Percentiles rank a stretch among this genome's conserved stretches.
These are phyloP conservation scores for Fusarium sp. DNA, from an alignment of 2,329 filamentous ascomycete genomes.

Conservation along the genomic window DNA sequence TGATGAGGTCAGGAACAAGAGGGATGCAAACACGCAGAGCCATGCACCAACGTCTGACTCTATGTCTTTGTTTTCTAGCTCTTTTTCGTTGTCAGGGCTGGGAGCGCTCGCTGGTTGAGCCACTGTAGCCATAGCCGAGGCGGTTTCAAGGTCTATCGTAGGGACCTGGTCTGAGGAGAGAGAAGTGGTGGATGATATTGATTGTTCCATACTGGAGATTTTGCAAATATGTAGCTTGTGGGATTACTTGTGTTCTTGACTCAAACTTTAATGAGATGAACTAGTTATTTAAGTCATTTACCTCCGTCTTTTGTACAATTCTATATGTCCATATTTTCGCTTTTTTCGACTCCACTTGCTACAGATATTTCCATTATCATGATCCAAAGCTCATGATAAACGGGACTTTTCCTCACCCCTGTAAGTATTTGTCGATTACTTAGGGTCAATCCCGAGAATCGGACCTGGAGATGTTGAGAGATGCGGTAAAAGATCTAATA, in stretches of 20 bases:
- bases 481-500: slow-evolving; percentile 24
- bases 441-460: slow-evolving; percentile 16
- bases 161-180: not conserved
- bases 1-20: slow-evolving; percentile 38
- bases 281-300: no score
- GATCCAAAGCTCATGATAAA: no score
- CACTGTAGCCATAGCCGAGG: not conserved
- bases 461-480: slow-evolving; percentile 6
- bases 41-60: slow-evolving; percentile 31
- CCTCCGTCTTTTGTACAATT: no score
- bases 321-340: no score
- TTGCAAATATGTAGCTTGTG: not conserved
- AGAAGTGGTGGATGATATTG: slow-evolving; percentile 1
- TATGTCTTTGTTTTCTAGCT: slow-evolving; percentile 3
- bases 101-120: slow-evolving; percentile 6
- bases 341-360: no score
- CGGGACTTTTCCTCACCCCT: slow-evolving; percentile 1
- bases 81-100: slow-evolving; percentile 12
- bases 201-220: not conserved
- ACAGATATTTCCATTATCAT: no score
- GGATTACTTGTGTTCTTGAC: not conserved
- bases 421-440: not conserved
- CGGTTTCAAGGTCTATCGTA: slow-evolving; percentile 9
- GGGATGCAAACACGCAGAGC: slow-evolving; percentile 35
- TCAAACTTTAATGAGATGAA: no score